These are phyloP conservation scores for Ophidiomyces ophidiicola DNA, from an alignment of 2,329 filamentous ascomycete genomes.

Conservation along the genomic window DNA sequence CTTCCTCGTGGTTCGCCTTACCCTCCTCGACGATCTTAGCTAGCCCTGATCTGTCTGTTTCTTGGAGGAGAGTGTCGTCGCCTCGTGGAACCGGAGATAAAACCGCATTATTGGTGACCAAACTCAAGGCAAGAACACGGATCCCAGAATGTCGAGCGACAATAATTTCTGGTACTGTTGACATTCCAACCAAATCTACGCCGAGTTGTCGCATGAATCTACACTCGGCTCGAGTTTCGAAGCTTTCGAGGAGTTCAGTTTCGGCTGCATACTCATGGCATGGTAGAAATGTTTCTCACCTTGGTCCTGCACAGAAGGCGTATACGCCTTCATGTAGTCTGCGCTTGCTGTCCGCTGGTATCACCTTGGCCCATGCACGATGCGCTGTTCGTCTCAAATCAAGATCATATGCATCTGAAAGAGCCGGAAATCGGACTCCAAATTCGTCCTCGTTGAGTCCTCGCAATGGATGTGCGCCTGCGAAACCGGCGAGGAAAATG, in stretches of 20 bases:
- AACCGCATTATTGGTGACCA: constrained; percentile 55
- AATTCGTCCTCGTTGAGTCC: constrained; percentile 53
- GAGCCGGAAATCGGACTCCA: constrained; percentile 49
- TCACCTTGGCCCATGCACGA: constrained; percentile 43
- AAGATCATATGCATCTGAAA: constrained; percentile 56
- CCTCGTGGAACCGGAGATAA: constrained; percentile 47
- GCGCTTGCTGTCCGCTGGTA: constrained; percentile 35
- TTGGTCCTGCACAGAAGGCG: constrained; percentile 52
- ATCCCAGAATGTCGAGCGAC: constrained; percentile 54
- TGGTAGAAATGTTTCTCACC: constrained; percentile 31
- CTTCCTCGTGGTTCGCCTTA: constrained; percentile 53
- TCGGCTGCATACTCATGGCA: too few species aligned
- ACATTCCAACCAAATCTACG: constrained; percentile 61
- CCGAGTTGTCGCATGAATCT: constrained; percentile 49
- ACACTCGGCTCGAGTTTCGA: constrained; percentile 55
- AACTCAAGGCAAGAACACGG: constrained; percentile 50
- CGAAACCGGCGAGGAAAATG: constrained; percentile 50
- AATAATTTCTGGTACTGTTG: constrained; percentile 56
- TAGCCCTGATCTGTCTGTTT: constrained; percentile 40
- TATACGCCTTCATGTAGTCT: constrained; percentile 54
- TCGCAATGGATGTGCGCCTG: constrained; percentile 49
- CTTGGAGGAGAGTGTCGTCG: constrained; percentile 43
- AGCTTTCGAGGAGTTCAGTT: constrained; percentile 28
- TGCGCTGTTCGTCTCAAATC: constrained; percentile 47
- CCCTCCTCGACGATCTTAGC: constrained; percentile 46